A percentile compares a stretch with the other conserved stretches of the same genome.
phyloP scores from a whole-genome alignment of 1,284 basidiomycete genomes.

The Rhodotorula sp. region DNA sequence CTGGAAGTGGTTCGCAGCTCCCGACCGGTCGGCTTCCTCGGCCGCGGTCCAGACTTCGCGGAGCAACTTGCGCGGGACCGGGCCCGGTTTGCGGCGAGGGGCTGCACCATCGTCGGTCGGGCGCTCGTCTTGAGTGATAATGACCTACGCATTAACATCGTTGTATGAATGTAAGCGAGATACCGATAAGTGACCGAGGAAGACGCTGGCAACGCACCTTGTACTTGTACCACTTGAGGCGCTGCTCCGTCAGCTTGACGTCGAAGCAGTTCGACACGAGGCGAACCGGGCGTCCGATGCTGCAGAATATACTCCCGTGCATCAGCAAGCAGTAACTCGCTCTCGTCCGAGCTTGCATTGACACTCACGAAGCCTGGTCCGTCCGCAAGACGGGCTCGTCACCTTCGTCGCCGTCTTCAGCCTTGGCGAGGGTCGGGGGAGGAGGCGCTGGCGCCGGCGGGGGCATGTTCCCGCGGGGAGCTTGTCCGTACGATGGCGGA shows the following conservation, averaged over 20 bases:
- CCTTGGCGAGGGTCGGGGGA: too few species aligned
- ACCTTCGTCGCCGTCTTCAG: too few species aligned
- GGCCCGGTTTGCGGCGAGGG: background rate
- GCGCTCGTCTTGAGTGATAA: background rate
- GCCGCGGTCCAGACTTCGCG: slow-evolving; percentile 13
- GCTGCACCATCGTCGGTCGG: background rate
- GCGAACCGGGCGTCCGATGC: background rate
- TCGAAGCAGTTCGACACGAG: slow-evolving; percentile 9
- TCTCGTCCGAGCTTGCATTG: too few species aligned
- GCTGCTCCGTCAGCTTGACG: background rate
- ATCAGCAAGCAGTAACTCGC: too few species aligned
- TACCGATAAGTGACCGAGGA: fast-evolving
- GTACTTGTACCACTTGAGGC: slow-evolving; percentile 23
- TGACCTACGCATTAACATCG: slow-evolving; percentile 2
- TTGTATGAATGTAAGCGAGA: background rate
- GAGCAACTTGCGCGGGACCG: slow-evolving; percentile 8
- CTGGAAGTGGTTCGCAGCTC: background rate
- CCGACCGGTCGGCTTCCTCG: slow-evolving; percentile 1
- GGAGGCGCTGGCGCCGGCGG: too few species aligned
- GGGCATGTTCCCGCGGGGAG: too few species aligned
- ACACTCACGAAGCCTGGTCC: too few species aligned
- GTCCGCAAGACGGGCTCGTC: too few species aligned
- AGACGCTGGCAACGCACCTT: slow-evolving; percentile 5
- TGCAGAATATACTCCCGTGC: background rate
- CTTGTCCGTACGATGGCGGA: too few species aligned